phyloP scores from a whole-genome alignment of 176 grass and related monocot genomes.

The Phoenix roebelenii region DNA sequence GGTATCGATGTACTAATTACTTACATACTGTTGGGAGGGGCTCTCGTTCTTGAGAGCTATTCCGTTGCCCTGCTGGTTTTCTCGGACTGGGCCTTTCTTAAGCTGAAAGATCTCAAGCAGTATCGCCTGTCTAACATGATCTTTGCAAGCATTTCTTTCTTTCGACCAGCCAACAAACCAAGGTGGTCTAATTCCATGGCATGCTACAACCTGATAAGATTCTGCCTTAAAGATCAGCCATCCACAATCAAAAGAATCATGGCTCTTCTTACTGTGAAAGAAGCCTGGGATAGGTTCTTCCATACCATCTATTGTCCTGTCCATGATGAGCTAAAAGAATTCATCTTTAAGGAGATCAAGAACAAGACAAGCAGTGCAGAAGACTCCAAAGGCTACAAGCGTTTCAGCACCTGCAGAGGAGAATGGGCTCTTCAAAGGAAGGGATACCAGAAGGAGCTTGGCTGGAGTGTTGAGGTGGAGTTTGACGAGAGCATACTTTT shows the following conservation, averaged over 20 bases:
- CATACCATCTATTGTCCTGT: conserved; percentile 3
- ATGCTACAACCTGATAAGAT: conserved; percentile 32
- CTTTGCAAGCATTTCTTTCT: background rate
- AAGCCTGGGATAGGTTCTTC: conserved; percentile 1
- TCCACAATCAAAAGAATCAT: background rate
- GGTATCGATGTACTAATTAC: conserved; percentile 30
- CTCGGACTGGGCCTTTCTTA: conserved; percentile 9
- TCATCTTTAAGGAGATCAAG: conserved; percentile 30
- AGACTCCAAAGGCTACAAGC: conserved; percentile 2
- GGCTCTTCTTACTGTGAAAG: background rate
- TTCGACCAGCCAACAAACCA: conserved; percentile 6
- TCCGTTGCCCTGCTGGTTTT: conserved; percentile 1
- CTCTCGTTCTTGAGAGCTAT: conserved; percentile 5
- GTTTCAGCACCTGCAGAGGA: background rate
- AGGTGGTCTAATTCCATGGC: conserved; percentile 33
- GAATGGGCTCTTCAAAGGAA: background rate
- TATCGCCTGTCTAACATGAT: background rate
- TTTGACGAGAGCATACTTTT: conserved; percentile 24
- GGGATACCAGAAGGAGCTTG: background rate
- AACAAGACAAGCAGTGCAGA: background rate
- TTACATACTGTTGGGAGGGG: conserved; percentile 39
- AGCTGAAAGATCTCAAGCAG: background rate
- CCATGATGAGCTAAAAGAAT: conserved; percentile 11
- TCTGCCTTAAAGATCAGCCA: background rate
- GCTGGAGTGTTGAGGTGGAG: background rate